Percentiles rank a stretch among this genome's conserved stretches.
These are phyloP conservation scores for Stephania japonica DNA, from an alignment of 164 flowering plant species.

Conservation along the genomic window DNA sequence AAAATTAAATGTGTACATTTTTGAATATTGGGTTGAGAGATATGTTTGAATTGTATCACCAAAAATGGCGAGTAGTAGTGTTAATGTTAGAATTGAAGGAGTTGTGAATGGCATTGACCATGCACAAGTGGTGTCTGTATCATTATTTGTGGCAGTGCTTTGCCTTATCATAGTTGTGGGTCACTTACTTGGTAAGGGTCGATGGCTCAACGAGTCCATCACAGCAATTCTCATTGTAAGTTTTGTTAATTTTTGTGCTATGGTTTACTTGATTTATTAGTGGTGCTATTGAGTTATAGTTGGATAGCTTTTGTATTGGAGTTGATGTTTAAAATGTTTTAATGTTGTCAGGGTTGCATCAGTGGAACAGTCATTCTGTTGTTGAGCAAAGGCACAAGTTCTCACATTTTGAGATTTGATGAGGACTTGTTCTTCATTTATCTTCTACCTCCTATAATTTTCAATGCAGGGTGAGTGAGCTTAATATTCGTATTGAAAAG, in stretches of 20 bases:
- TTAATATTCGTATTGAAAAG: too few species aligned
- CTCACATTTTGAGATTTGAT: conserved; percentile 64
- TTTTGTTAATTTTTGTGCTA: not conserved
- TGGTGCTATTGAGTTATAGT: not conserved
- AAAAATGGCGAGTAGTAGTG: too few species aligned
- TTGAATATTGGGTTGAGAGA: too few species aligned
- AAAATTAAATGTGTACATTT: too few species aligned
- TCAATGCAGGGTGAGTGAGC: conserved; percentile 77
- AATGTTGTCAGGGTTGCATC: conserved; percentile 43
- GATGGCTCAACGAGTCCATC: conserved; percentile 75
- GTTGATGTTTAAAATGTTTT: not conserved
- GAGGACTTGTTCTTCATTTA: conserved; percentile 89
- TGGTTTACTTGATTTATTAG: too few species aligned
- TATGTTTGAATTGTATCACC: too few species aligned
- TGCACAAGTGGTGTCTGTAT: conserved; percentile 40
- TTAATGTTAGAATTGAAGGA: not conserved
- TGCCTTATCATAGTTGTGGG: conserved; percentile 57
- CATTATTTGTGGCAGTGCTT: conserved; percentile 53
- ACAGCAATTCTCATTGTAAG: conserved; percentile 52
- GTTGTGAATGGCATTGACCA: conserved; percentile 20
- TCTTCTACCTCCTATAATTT: conserved; percentile 94
- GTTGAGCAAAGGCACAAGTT: conserved; percentile 58
- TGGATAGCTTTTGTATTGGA: not conserved
- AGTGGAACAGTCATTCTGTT: conserved; percentile 52
- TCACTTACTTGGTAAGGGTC: conserved; percentile 58